These are phyloP conservation scores for Penicillium freii DNA, from an alignment of 2,329 filamentous ascomycete species.

Conservation along the genomic window DNA sequence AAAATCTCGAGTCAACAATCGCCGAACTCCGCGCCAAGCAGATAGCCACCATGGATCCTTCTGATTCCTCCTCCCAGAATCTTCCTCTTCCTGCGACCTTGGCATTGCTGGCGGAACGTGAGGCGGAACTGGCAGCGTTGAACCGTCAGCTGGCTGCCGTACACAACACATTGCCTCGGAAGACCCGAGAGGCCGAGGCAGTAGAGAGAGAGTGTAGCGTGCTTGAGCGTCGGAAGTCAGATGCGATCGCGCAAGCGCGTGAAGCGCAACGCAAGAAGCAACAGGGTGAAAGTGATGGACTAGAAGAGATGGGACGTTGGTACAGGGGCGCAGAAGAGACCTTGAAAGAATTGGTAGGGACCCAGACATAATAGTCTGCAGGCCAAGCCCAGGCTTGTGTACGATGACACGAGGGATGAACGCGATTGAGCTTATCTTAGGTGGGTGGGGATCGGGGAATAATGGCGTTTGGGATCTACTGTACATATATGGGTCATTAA, in stretches of 20 bases:
- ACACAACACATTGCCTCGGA: constrained; percentile 45
- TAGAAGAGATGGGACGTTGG: constrained; percentile 49
- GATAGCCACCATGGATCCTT: constrained; percentile 63
- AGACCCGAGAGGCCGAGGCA: constrained; percentile 45
- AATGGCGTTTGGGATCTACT: constrained; percentile 27
- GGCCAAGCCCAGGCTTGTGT: not conserved
- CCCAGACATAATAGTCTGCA: constrained; percentile 23
- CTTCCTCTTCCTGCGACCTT: constrained; percentile 43
- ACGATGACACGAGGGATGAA: constrained; percentile 26
- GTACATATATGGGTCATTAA: constrained; percentile 10
- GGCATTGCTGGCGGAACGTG: constrained; percentile 40
- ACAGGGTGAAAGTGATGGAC: constrained; percentile 47
- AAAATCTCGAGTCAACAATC: constrained; percentile 52
- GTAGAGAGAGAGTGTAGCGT: constrained; percentile 45
- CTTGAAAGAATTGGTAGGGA: constrained; percentile 41
- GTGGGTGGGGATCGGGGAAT: constrained; percentile 6
- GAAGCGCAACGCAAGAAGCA: constrained; percentile 45
- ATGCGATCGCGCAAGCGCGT: constrained; percentile 48
- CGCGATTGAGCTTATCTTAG: constrained; percentile 1
- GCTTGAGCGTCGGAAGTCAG: constrained; percentile 46
- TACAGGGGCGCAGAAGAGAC: constrained; percentile 43
- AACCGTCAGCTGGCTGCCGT: constrained; percentile 44
- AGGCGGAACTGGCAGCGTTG: constrained; percentile 42
- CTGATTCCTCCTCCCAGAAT: constrained; percentile 38
- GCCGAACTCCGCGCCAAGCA: constrained; percentile 52